Base-by-base conservation (phyloP, 2,329 filamentous ascomycete species). In the Byssochlamys sp. region DNA sequence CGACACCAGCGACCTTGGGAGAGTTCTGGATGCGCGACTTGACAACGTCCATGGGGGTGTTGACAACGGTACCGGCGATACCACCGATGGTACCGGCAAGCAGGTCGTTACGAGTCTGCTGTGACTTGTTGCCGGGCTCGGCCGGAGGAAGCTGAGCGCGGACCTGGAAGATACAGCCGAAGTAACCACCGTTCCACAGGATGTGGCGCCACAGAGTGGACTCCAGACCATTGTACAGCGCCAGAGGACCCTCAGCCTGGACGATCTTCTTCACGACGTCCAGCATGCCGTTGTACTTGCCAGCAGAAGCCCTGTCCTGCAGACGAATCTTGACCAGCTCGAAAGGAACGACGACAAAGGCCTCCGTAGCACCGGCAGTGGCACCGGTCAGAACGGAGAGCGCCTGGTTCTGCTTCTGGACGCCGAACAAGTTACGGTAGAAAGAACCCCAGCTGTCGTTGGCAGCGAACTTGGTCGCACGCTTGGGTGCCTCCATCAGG, bases 1-100 rank as follows among this genome's bases (percentile, higher is more conserved):
- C 77, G 56, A 83, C 80, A 4, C 94, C 94, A n/a, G 88, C 73
- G 45, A 95, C 78, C 80, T 89, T 92, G 64, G 89, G 81, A 57
- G 84, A 90, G 78, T 99, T 99, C 77, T 99, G 94, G 65, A 99
- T 99, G 62, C 94, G 87, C 64, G 89, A 95, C 84, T 99, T 99
- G 78, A 97, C 91, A 24, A 97, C 92, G 69, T 97, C 91, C 84
- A 96, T 86, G 58, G 91, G 91, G 2, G 92, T 97, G 81, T 99
- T 99, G 62, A 97, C 72, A 48, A 96, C 82, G 2, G 92, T 99
- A 73, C 94, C 92, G 55, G 87, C 80, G 4, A 91, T 97, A 60
- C 94, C 94, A 76, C 94, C 94, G 62, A 96, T 76, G 50, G 87
- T 82, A 72, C 94, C 94, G 24, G 91, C 91, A 57, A 95, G 77